Base-by-base conservation (phyloP, 1,284 basidiomycete species). In the Chalciporus piperatoides region DNA sequence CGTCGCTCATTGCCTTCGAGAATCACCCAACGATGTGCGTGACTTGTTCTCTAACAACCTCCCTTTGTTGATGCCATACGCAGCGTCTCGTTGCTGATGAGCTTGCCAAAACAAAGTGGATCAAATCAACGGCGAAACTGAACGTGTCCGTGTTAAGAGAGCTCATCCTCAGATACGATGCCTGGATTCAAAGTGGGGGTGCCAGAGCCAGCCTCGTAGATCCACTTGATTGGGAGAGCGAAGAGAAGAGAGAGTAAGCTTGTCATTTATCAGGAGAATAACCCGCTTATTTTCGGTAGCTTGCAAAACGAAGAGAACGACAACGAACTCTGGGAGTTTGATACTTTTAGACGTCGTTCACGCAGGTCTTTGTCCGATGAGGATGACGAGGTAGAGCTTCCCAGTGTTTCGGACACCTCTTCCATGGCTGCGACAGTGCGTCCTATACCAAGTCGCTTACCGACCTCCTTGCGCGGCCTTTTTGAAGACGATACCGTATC, bases 41-140 rank as follows among this genome's bases (percentile, higher is more conserved):
- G 24, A 19, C 32, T 24, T 17, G 33, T 42, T 46, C 39, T 27
- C 4, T n/a, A 7, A 19, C 24, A 19, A 8, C 7, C 24, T 38
- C n/a, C 23, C 19, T 28, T 40, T 40, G 7, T 55, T 52, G 46
- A 59, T 33, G 3, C 51, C 52, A 51, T n/a, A 51, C 10, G 17
- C 66, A 97, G 86, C 85, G 97, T 37, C 75, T 90, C 17, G 77
- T 86, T 8, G 93, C 95, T 6, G 97, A 98, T 46, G 96, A 99
- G 59, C 77, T 99, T 3, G 67, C 76, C 6, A 95, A 90, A 69
- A 81, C 82, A n/a, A 96, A 91, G 62, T 99, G 96, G 94, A 94
- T 98, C 60, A 93, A 90, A 63, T 75, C 80, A 11, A 70, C 82
- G 19, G 71, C 81, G 28, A 96, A 90, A 71, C 73, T 80, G 3